Evolutionary conservation across 768 basidiomycete species (phyloP).

Genomic region (Serendipita vermifera): DNA sequence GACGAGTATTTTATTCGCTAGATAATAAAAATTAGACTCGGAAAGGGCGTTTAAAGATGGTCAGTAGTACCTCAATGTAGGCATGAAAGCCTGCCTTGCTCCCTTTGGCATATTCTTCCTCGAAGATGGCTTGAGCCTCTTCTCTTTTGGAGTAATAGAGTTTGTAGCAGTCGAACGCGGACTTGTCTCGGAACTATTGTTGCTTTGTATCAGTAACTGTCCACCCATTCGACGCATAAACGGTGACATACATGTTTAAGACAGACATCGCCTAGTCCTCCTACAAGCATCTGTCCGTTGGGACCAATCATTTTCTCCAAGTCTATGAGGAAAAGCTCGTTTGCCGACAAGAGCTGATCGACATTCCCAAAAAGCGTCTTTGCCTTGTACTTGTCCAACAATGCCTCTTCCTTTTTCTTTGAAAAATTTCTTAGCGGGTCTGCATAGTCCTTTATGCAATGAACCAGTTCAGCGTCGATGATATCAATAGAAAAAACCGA

Average conservation of each 20-base stretch:
- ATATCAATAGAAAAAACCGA: neutral
- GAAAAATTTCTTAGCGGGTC: slow-evolving; percentile 83
- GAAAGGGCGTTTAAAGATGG: neutral
- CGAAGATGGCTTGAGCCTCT: slow-evolving; percentile 81
- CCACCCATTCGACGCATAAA: neutral
- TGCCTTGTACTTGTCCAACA: slow-evolving; percentile 82
- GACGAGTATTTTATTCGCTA: slow-evolving; percentile 81
- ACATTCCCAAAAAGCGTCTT: slow-evolving; percentile 90
- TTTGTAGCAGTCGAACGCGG: slow-evolving; percentile 82
- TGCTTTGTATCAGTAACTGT: neutral
- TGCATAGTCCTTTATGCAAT: slow-evolving; percentile 52
- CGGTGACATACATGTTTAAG: slow-evolving; percentile 44
- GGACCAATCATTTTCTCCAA: slow-evolving; percentile 64
- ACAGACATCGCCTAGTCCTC: slow-evolving; percentile 72
- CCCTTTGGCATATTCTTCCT: slow-evolving; percentile 66
- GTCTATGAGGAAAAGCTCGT: slow-evolving; percentile 72
- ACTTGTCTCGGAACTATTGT: slow-evolving; percentile 52
- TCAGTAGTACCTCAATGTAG: slow-evolving; percentile 64
- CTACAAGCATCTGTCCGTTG: slow-evolving; percentile 41
- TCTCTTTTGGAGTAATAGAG: slow-evolving; percentile 88
- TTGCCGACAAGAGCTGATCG: slow-evolving; percentile 77
- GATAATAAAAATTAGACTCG: slow-evolving; percentile 8
- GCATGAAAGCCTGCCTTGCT: slow-evolving; percentile 62
- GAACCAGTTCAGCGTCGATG: neutral
- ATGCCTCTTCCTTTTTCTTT: slow-evolving; percentile 67